These are phyloP conservation scores for Angophora floribunda DNA, from an alignment of 345 rosid species.

Conservation along the genomic window DNA sequence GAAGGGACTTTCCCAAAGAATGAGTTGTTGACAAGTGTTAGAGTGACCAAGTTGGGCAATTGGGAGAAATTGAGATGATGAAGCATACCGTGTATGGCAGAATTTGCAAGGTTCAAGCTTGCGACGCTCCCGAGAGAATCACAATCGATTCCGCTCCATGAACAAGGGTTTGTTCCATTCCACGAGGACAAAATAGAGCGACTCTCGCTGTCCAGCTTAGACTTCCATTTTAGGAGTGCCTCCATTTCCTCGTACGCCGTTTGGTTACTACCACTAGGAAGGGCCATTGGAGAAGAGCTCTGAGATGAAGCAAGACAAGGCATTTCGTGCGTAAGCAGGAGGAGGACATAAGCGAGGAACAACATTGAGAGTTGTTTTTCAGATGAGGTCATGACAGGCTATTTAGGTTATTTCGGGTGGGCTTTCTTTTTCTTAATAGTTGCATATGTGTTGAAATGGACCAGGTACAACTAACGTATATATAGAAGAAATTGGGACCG, in stretches of 20 bases:
- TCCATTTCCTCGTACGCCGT: neutral
- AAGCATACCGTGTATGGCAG: neutral
- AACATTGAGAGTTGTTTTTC: too few species aligned
- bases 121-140: neutral
- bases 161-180: neutral
- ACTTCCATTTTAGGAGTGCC: neutral
- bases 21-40: too few species aligned
- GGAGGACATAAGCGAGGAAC: neutral
- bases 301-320: neutral
- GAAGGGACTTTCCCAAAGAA: too few species aligned
- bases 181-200: neutral
- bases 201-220: neutral
- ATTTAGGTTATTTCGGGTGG: too few species aligned
- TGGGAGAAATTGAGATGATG: too few species aligned
- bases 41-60: too few species aligned
- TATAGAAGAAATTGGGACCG: too few species aligned
- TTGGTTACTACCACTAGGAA: too few species aligned
- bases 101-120: neutral
- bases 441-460: too few species aligned
- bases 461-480: too few species aligned
- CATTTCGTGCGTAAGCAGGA: neutral
- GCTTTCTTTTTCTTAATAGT: too few species aligned
- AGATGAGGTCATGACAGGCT: too few species aligned
- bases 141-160: neutral
- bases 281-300: neutral